A percentile compares a stretch with the other conserved stretches of the same genome.
phyloP scores from a whole-genome alignment of 2,329 filamentous ascomycete species.

The Cladosporium austrohemisphaericum region DNA sequence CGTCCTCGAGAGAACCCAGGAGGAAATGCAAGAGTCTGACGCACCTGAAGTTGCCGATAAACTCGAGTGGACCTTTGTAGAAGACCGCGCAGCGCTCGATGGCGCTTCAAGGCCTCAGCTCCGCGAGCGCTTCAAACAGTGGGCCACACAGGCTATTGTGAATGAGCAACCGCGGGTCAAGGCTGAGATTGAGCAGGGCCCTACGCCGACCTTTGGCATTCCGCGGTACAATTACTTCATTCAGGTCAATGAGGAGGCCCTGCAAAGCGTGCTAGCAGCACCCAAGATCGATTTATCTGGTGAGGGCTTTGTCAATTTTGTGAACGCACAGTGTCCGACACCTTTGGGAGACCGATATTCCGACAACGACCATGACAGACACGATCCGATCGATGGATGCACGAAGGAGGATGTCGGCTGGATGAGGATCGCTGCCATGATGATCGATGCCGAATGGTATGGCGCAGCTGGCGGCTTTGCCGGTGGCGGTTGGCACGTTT shows the following conservation, averaged over 20 bases:
- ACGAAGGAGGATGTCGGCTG: conserved; percentile 2
- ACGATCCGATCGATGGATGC: neutral
- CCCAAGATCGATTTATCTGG: neutral
- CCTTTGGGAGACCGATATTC: neutral
- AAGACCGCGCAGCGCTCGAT: neutral
- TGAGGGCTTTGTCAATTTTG: neutral
- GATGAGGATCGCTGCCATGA: neutral
- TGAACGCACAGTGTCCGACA: neutral
- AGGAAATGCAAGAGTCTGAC: neutral
- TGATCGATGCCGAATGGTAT: neutral
- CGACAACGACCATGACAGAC: neutral
- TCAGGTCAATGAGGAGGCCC: neutral
- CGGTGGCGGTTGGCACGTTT: neutral
- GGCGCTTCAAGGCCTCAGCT: neutral
- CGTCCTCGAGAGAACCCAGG: neutral
- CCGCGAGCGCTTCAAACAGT: neutral
- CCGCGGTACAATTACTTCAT: conserved; percentile 2
- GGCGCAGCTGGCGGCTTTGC: neutral
- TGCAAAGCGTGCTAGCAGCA: neutral
- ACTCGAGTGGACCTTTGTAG: conserved; percentile 4
- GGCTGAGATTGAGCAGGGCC: neutral
- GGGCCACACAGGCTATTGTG: neutral
- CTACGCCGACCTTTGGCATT: neutral
- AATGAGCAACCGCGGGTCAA: conserved; percentile 1
- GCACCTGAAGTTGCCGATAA: neutral